A percentile compares a stretch with the other conserved stretches of the same genome.
Evolutionary conservation across 345 rosid species (phyloP).

Genomic region (Lagerstroemia speciosa): DNA sequence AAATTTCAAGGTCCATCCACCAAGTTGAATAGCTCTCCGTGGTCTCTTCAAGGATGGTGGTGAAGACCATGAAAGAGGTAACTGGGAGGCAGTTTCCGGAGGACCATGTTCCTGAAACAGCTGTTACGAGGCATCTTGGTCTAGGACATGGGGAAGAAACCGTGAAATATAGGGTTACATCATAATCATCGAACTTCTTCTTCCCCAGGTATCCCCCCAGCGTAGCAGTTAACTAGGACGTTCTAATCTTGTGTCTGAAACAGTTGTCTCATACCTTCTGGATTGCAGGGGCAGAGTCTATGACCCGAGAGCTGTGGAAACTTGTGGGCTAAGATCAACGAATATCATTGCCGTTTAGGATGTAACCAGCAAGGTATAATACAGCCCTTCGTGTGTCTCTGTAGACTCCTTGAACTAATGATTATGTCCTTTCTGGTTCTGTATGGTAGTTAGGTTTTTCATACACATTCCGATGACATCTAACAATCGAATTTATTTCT

Average conservation of each 20-base stretch:
- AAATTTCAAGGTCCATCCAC: neutral
- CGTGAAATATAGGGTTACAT: neutral
- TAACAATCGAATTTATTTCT: neutral
- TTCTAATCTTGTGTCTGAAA: neutral
- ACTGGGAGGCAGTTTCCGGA: neutral
- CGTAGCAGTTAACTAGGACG: neutral
- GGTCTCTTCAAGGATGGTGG: neutral
- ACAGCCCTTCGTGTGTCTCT: neutral
- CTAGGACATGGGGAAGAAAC: neutral
- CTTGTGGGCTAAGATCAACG: neutral
- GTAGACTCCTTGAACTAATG: neutral
- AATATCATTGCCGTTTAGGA: neutral
- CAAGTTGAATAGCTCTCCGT: neutral
- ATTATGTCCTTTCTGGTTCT: neutral
- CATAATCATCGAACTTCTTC: neutral
- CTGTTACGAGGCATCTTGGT: neutral
- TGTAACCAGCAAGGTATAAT: neutral
- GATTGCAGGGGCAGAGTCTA: conserved; percentile 1
- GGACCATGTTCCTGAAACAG: neutral
- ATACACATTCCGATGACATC: neutral
- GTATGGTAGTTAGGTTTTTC: neutral
- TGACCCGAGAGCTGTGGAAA: conserved; percentile 1
- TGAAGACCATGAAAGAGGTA: neutral
- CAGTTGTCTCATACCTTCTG: neutral
- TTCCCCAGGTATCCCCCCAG: neutral